phyloP scores from a whole-genome alignment of 2,329 filamentous ascomycete genomes.

The Ophiostoma triangulosporum region DNA sequence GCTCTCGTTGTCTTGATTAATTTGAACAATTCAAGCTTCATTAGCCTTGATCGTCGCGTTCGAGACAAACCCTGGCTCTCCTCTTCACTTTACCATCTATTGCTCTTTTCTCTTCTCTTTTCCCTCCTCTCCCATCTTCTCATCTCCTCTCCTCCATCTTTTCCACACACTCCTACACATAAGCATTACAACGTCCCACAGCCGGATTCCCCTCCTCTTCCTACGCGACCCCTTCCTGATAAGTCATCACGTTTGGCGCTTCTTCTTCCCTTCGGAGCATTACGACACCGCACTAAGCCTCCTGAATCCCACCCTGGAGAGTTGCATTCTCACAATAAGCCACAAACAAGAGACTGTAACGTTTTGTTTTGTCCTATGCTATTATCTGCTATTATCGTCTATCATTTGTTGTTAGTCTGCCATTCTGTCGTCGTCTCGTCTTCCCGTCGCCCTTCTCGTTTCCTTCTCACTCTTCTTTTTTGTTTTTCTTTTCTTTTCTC shows the following conservation, averaged over 20 bases:
- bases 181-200: too few relatives aligned
- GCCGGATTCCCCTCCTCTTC: too few relatives aligned
- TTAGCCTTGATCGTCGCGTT: not conserved
- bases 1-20: too few relatives aligned
- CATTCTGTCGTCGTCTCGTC: not conserved
- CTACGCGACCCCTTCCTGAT: too few relatives aligned
- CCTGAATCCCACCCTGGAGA: slow-evolving; percentile 2
- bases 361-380: too few relatives aligned
- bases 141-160: not conserved
- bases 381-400: not conserved
- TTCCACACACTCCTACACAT: too few relatives aligned
- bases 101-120: not conserved
- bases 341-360: not conserved
- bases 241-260: too few relatives aligned
- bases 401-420: not conserved
- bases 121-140: not conserved
- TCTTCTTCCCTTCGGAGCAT: not conserved
- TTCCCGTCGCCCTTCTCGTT: not conserved
- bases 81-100: too few relatives aligned
- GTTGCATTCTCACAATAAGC: not conserved
- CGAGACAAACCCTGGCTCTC: not conserved
- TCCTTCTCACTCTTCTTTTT: not conserved
- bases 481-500: not conserved
- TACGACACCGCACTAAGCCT: not conserved
- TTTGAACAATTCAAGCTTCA: too few relatives aligned